Base-by-base conservation (phyloP, 768 basidiomycete genomes). In the Tremella yokohamensis region DNA sequence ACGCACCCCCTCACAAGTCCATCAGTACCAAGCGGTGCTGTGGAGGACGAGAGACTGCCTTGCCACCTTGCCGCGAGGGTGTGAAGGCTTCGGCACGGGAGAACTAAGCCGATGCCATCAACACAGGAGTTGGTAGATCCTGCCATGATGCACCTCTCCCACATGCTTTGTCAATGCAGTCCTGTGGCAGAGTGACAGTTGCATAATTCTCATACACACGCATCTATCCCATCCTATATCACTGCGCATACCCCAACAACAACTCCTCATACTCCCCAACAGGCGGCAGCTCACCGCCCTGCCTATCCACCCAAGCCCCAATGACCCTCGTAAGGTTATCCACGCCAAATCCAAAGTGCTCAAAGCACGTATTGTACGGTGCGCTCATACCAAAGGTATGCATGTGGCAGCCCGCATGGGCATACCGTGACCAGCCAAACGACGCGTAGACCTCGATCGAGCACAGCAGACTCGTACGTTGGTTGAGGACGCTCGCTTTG, bases 201-300 rank as follows among this genome's bases (percentile, higher is more conserved):
- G 22, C 48, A 49, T 49, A 18, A 8, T 22, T 49, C 22, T 6
- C 12, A 3, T 8, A 8, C 8, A 49, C 22, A 26, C 48, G 48
- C 11, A 11, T 34, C 29, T 11, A 11, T 11, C 6, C 29, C 11
- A 4, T 11, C 29, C 29, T 34, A 34, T 34, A 4, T 45, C 42
- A 52, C 29, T 38, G 25, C 34, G 51, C 22, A 38, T 25, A 52
- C 8, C 53, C 53, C 29, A 70, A 54, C 34, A 72, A 54, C 37
- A 76, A 49, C 58, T 76, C 74, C 34, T 65, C 67, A 56, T 74
- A 76, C 58, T 76, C 72, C 15, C 74, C 74, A 3, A 76, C 67
- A 40, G 61, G 64, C 15, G 72, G 72, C 2, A 70, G 12, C 22
- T 47, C 25, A 12, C 51, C 56, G 25, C 63, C 56, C 52, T 58